Evolutionary conservation across 345 rosid genomes (phyloP).

Genomic region (Physaria fendleri): DNA sequence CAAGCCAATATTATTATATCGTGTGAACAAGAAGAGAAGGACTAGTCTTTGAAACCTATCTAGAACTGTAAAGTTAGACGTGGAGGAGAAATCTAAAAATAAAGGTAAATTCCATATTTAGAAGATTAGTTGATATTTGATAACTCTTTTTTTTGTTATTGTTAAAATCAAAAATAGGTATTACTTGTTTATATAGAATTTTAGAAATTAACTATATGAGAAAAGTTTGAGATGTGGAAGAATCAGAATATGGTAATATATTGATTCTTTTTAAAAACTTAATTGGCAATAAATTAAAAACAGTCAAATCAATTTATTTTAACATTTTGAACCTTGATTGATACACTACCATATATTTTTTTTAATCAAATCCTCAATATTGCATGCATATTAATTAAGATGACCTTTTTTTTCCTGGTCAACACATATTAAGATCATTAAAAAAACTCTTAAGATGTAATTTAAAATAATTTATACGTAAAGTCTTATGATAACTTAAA

Average conservation of each 20-base stretch:
- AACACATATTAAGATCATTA: no score
- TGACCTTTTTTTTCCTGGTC: no score
- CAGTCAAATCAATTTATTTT: background rate
- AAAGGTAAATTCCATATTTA: constrained; percentile 2
- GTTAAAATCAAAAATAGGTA: background rate
- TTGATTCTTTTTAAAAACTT: background rate
- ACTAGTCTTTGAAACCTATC: background rate
- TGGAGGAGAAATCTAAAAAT: constrained; percentile 4
- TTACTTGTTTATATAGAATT: constrained; percentile 9
- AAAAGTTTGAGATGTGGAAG: background rate
- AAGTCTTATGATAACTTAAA: constrained; percentile 9
- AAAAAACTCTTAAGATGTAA: background rate
- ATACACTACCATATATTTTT: background rate
- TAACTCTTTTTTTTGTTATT: background rate
- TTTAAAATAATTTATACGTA: background rate
- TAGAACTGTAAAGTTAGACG: background rate
- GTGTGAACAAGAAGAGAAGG: constrained; percentile 9
- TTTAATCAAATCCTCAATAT: background rate
- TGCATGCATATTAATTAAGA: background rate
- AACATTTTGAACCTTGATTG: background rate
- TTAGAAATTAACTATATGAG: background rate
- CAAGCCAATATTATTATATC: constrained; percentile 22
- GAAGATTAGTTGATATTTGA: constrained; percentile 10
- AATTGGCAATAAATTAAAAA: background rate
- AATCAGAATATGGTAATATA: constrained; percentile 3